Conservation (phyloP, 495 filamentous ascomycete genomes). For the Oleoguttula mirabilis region DNA sequence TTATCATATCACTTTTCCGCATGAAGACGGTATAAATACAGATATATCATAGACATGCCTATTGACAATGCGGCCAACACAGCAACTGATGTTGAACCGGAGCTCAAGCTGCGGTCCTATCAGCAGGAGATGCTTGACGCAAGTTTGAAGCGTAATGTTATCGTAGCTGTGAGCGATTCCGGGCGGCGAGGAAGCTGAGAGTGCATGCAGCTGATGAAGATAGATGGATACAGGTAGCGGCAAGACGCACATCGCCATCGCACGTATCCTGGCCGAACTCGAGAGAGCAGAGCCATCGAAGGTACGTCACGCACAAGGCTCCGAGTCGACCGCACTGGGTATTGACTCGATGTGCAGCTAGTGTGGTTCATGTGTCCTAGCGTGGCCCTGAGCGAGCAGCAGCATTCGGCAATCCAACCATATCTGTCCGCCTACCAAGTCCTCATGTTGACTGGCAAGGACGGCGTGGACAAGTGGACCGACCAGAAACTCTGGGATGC, state of each 20-base stretch:
- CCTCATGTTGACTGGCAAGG: constrained; percentile 52
- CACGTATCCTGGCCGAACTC: constrained; percentile 68
- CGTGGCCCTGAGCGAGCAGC: constrained; percentile 61
- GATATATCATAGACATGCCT: too few relatives aligned
- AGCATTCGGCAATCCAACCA: constrained; percentile 47
- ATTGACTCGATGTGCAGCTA: too few relatives aligned
- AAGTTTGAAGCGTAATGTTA: constrained; percentile 66
- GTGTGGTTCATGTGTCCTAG: constrained; percentile 83
- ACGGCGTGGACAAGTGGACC: constrained; percentile 66
- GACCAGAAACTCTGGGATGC: constrained; percentile 60
- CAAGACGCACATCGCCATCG: constrained; percentile 77
- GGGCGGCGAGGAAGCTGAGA: constrained; percentile 23
- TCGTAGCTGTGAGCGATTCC: too few relatives aligned
- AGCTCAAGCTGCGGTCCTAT: constrained; percentile 50
- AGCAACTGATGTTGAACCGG: too few relatives aligned
- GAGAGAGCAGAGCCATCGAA: constrained; percentile 42
- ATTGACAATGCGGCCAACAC: too few relatives aligned
- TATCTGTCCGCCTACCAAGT: constrained; percentile 54
- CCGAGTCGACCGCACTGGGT: too few relatives aligned
- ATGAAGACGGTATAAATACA: too few relatives aligned
- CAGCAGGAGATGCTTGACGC: constrained; percentile 85
- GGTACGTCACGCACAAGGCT: too few relatives aligned
- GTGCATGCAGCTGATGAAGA: too few relatives aligned
- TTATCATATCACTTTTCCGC: too few relatives aligned
- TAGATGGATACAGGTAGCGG: constrained; percentile 94